phyloP scores from a whole-genome alignment of 2,329 filamentous ascomycete species.

The Penicillium sp. region DNA sequence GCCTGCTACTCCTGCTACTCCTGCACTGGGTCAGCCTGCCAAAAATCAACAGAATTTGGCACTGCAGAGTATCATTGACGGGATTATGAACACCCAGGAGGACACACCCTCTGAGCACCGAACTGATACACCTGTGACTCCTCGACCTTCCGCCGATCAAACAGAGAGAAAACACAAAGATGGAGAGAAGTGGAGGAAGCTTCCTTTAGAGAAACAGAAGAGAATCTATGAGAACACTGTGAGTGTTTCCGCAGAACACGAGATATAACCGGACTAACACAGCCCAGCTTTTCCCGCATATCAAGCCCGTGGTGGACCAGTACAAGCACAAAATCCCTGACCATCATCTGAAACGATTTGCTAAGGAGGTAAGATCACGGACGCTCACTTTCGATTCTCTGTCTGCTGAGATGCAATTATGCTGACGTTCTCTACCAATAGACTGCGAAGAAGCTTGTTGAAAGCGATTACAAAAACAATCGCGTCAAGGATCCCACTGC shows the following conservation, averaged over 20 bases:
- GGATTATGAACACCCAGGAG: slow-evolving; percentile 70
- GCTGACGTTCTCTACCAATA: slow-evolving; percentile 23
- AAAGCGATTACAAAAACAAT: slow-evolving; percentile 86
- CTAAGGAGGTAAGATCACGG: slow-evolving; percentile 56
- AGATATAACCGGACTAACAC: slow-evolving; percentile 14
- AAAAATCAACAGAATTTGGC: slow-evolving; percentile 73
- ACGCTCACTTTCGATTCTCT: slow-evolving; percentile 15
- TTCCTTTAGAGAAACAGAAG: slow-evolving; percentile 74
- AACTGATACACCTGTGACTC: slow-evolving; percentile 62
- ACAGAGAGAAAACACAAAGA: slow-evolving; percentile 49
- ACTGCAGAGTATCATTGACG: slow-evolving; percentile 81
- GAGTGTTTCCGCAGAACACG: slow-evolving; percentile 40
- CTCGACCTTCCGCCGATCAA: slow-evolving; percentile 54
- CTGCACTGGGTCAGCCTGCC: slow-evolving; percentile 43
- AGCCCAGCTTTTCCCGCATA: slow-evolving; percentile 72
- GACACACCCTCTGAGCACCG: slow-evolving; percentile 54
- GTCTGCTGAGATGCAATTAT: background rate
- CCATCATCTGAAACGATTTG: slow-evolving; percentile 67
- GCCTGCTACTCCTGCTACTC: slow-evolving; percentile 63
- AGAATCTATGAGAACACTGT: slow-evolving; percentile 94
- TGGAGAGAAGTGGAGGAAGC: slow-evolving; percentile 53
- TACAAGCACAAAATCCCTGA: slow-evolving; percentile 84
- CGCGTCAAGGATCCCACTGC: slow-evolving; percentile 76
- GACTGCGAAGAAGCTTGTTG: slow-evolving; percentile 83
- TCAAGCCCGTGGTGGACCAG: slow-evolving; percentile 82